Evolutionary conservation across 2,329 filamentous ascomycete genomes (phyloP).

Genomic region (Sporothrix pallida): DNA sequence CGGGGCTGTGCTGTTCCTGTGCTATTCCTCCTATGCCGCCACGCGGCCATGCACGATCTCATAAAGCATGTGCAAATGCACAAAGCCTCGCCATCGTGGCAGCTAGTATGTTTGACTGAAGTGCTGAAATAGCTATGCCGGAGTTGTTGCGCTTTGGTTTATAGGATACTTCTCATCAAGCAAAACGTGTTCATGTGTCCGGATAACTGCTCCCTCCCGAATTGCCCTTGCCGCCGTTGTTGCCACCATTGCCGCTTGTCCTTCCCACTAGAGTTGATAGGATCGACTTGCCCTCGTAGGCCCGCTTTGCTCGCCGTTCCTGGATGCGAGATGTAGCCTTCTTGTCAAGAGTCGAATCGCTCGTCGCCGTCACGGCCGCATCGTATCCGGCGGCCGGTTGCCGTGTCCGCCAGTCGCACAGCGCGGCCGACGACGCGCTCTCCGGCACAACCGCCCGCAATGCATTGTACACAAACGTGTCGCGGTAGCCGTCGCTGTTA

Average conservation of each 20-base stretch:
- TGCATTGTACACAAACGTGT: conserved; percentile 48
- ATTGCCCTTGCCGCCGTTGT: neutral
- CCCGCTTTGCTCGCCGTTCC: conserved; percentile 31
- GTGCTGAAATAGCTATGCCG: too few relatives aligned
- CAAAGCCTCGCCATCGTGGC: too few relatives aligned
- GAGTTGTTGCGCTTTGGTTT: too few relatives aligned
- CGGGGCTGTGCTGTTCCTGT: neutral
- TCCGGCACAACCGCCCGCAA: conserved; percentile 50
- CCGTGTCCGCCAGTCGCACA: conserved; percentile 52
- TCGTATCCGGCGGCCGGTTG: conserved; percentile 28
- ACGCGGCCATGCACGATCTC: neutral
- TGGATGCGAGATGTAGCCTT: conserved; percentile 25
- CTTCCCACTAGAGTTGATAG: conserved; percentile 16
- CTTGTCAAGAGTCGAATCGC: neutral
- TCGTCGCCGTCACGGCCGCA: neutral
- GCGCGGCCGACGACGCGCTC: conserved; percentile 47
- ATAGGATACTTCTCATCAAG: neutral
- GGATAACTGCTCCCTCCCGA: neutral
- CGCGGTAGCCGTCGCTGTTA: conserved; percentile 33
- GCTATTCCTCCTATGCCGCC: neutral
- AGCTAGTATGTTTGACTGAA: too few relatives aligned
- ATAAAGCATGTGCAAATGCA: too few relatives aligned
- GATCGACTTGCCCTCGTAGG: conserved; percentile 16
- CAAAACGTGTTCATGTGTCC: neutral
- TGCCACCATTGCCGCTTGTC: neutral